phyloP scores from a whole-genome alignment of 2,329 filamentous ascomycete species.

The Xylariaceae sp. region DNA sequence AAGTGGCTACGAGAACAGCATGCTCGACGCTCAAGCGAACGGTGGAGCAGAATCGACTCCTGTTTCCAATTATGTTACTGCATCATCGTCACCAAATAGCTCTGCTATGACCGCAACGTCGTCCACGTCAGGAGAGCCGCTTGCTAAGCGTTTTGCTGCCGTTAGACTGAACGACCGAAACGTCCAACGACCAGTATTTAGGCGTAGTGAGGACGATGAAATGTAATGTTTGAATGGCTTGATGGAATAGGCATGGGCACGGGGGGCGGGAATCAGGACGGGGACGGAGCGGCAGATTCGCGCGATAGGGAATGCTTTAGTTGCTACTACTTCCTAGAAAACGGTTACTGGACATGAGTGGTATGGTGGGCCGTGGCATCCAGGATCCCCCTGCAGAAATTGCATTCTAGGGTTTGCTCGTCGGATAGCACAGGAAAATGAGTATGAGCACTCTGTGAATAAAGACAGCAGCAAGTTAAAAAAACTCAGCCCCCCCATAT shows the following conservation, averaged over 20 bases:
- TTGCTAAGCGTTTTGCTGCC: constrained; percentile 37
- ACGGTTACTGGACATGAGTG: background rate
- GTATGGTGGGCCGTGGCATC: background rate
- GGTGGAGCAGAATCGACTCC: constrained; percentile 16
- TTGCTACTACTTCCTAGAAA: background rate
- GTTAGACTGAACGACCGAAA: constrained; percentile 34
- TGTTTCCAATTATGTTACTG: background rate
- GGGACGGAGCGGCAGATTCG: background rate
- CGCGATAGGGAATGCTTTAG: background rate
- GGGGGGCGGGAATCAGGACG: background rate
- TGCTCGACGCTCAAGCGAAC: constrained; percentile 23
- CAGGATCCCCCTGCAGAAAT: background rate
- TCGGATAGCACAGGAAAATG: too few relatives aligned
- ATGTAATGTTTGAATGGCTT: constrained; percentile 11
- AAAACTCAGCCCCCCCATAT: too few relatives aligned
- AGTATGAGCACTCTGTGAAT: too few relatives aligned
- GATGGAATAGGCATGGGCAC: background rate
- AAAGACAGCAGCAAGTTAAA: too few relatives aligned
- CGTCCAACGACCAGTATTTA: constrained; percentile 28
- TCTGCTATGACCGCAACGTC: constrained; percentile 10
- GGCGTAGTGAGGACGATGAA: constrained; percentile 29
- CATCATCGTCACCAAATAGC: constrained; percentile 13
- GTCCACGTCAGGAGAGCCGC: constrained; percentile 31
- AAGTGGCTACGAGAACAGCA: constrained; percentile 32
- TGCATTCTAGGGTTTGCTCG: too few relatives aligned